Conservation (phyloP, 2,329 filamentous ascomycete genomes). For the Trichothecium sympodiale region DNA sequence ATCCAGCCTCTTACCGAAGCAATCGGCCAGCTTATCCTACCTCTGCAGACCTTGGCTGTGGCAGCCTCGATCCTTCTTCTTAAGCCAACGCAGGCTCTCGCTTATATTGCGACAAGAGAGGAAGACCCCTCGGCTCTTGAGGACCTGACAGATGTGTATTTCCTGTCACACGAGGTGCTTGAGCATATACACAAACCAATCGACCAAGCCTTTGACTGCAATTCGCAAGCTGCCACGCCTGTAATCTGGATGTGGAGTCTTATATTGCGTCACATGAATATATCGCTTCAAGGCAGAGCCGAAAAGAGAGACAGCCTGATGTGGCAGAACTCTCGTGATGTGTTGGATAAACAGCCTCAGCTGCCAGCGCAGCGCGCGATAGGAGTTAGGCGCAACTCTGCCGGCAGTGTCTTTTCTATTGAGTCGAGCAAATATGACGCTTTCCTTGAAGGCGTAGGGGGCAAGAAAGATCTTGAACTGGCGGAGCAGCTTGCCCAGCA, state of each 20-base stretch:
- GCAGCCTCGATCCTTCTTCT: conserved; percentile 63
- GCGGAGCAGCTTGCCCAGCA: conserved; percentile 37
- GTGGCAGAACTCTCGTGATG: conserved; percentile 47
- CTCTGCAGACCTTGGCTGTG: conserved; percentile 59
- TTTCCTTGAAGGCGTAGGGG: conserved; percentile 38
- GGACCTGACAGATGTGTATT: conserved; percentile 42
- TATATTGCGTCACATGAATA: conserved; percentile 58
- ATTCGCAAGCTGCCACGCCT: conserved; percentile 55
- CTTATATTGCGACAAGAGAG: conserved; percentile 25
- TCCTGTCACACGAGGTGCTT: conserved; percentile 60
- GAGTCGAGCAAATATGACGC: conserved; percentile 48
- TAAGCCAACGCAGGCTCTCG: conserved; percentile 48
- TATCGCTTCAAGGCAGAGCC: conserved; percentile 49
- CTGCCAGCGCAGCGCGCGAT: conserved; percentile 14
- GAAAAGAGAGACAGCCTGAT: conserved; percentile 48
- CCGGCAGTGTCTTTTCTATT: conserved; percentile 51
- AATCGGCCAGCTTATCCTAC: conserved; percentile 40
- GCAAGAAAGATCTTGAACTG: conserved; percentile 39
- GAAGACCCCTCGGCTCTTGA: conserved; percentile 23
- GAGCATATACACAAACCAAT: conserved; percentile 64
- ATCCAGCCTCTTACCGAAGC: conserved; percentile 34
- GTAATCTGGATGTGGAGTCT: conserved; percentile 74
- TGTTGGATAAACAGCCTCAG: conserved; percentile 27
- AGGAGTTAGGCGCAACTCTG: conserved; percentile 38
- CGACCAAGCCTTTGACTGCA: conserved; percentile 42